These are phyloP conservation scores for Hyaloperonospora arabidopsidis DNA, from an alignment of 352 stramenopile species.

Conservation along the genomic window DNA sequence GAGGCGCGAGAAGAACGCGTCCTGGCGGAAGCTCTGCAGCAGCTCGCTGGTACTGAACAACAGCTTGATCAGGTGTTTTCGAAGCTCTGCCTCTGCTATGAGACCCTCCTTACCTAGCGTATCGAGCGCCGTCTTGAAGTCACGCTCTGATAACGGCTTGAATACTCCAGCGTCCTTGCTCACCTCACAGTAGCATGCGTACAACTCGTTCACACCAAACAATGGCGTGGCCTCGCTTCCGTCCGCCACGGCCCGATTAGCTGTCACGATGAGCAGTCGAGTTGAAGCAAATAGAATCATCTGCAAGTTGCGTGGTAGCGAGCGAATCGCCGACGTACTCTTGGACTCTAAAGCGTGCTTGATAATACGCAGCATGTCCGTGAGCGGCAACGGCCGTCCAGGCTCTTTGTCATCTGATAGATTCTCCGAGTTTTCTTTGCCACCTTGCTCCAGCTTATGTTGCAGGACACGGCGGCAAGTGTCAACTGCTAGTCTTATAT, in stretches of 20 bases:
- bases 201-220: slow-evolving; percentile 53
- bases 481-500: slow-evolving; percentile 68
- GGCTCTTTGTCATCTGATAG: slow-evolving; percentile 15
- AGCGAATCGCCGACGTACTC: slow-evolving; percentile 43
- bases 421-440: slow-evolving; percentile 33
- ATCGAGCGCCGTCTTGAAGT: slow-evolving; percentile 65
- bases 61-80: slow-evolving; percentile 75
- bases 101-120: slow-evolving; percentile 64
- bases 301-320: slow-evolving; percentile 68
- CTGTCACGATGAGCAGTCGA: slow-evolving; percentile 32
- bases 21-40: slow-evolving; percentile 59
- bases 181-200: slow-evolving; percentile 59
- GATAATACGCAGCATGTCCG: slow-evolving; percentile 64
- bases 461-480: slow-evolving; percentile 66
- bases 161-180: slow-evolving; percentile 61
- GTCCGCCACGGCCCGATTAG: slow-evolving; percentile 18
- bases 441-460: slow-evolving; percentile 34
- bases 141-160: slow-evolving; percentile 44
- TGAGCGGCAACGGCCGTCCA: slow-evolving; percentile 42
- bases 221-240: slow-evolving; percentile 27
- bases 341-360: slow-evolving; percentile 68
- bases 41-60: slow-evolving; percentile 57
- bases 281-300: slow-evolving; percentile 77
- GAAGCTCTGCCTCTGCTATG: slow-evolving; percentile 44
- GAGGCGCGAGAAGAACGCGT: slow-evolving; percentile 68